A percentile compares a stretch with the other conserved stretches of the same genome.
phyloP scores from a whole-genome alignment of 2,329 filamentous ascomycete genomes.

The Cryphonectria japonica region DNA sequence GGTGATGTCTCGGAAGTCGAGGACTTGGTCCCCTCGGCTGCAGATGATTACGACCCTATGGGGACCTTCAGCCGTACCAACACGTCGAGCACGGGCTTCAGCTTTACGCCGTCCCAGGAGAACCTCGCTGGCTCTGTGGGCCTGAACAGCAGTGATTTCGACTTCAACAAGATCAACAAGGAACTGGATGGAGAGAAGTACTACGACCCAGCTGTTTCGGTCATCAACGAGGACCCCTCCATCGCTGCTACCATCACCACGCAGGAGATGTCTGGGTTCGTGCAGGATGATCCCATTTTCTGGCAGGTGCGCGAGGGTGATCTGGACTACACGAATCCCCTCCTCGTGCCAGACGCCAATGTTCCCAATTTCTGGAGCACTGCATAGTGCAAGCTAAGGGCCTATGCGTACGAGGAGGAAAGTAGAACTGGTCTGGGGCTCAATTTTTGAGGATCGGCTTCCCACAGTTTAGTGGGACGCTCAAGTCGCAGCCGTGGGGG shows the following conservation, averaged over 20 bases:
- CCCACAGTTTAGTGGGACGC: background rate
- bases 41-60: conserved; percentile 46
- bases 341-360: conserved; percentile 21
- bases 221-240: conserved; percentile 48
- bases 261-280: conserved; percentile 31
- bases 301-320: conserved; percentile 48
- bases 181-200: conserved; percentile 50
- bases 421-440: background rate
- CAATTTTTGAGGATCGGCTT: background rate
- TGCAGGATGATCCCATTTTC: conserved; percentile 54
- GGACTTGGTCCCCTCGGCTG: conserved; percentile 52
- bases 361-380: conserved; percentile 25
- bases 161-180: conserved; percentile 51
- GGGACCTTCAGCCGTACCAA: conserved; percentile 55
- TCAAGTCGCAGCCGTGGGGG: background rate
- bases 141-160: conserved; percentile 46
- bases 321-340: conserved; percentile 19
- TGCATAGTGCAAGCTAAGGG: background rate
- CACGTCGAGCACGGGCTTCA: conserved; percentile 50
- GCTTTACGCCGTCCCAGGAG: conserved; percentile 50
- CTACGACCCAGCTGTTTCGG: conserved; percentile 44
- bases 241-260: conserved; percentile 41
- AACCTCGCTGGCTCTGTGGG: conserved; percentile 48
- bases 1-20: conserved; percentile 71
- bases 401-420: background rate